Percentiles rank a stretch among this genome's conserved stretches.
These are phyloP conservation scores for Sistotremastrum suecicum DNA, from an alignment of 768 basidiomycete species.

Conservation along the genomic window DNA sequence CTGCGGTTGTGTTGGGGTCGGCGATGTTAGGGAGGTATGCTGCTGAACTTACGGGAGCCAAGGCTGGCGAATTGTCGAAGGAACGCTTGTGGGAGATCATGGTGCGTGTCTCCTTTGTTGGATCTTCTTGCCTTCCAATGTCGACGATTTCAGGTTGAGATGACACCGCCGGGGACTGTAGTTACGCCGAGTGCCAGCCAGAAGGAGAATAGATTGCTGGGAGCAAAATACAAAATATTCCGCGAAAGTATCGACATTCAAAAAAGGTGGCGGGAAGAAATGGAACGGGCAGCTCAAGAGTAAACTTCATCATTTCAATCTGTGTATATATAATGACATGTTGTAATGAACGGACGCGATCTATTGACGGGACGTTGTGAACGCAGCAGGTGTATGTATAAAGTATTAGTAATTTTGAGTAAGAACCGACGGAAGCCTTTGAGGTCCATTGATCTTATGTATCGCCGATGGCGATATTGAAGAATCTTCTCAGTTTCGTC, in stretches of 20 bases:
- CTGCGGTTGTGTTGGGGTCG: conserved; percentile 82
- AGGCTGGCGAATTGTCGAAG: conserved; percentile 22
- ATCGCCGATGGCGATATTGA: no score
- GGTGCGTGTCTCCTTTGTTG: conserved; percentile 29
- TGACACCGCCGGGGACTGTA: conserved; percentile 75
- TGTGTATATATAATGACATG: no score
- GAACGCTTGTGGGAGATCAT: conserved; percentile 85
- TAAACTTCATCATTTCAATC: no score
- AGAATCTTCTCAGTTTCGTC: no score
- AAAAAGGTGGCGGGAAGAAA: conserved; percentile 68
- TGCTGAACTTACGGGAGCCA: conserved; percentile 32
- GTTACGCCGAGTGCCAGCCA: conserved; percentile 47
- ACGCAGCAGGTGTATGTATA: no score
- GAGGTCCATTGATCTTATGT: no score
- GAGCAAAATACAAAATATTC: conserved; percentile 93
- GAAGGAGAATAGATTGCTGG: conserved; percentile 61
- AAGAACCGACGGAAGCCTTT: no score
- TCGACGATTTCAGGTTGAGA: conserved; percentile 46
- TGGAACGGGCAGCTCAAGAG: conserved; percentile 30
- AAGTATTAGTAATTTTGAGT: no score
- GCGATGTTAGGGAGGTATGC: conserved; percentile 92
- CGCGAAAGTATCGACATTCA: conserved; percentile 80
- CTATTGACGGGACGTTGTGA: no score
- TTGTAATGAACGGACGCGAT: no score
- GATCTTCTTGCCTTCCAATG: neutral